Conservation (phyloP, 345 rosid species). For the Bruguiera parviflora region DNA sequence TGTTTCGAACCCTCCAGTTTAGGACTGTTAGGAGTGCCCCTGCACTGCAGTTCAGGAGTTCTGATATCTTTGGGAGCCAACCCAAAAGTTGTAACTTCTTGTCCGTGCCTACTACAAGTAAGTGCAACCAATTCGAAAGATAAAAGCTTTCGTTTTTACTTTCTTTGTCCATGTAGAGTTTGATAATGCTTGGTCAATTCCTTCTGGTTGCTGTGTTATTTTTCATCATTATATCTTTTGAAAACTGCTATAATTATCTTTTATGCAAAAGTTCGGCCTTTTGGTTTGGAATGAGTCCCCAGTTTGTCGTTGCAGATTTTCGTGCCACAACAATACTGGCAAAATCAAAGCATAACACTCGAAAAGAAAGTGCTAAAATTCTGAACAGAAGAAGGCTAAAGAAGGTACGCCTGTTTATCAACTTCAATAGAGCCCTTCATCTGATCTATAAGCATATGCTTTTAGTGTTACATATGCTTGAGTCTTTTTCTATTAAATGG, state of each 20-base stretch:
- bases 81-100: conserved; percentile 15
- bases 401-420: conserved; percentile 47
- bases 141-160: neutral
- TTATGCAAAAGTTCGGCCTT: neutral
- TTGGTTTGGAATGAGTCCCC: neutral
- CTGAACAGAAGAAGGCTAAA: conserved; percentile 56
- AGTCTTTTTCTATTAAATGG: too few relatives aligned
- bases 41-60: conserved; percentile 28
- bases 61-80: conserved; percentile 27
- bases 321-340: conserved; percentile 34
- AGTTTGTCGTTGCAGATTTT: conserved; percentile 22
- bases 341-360: conserved; percentile 47
- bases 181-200: neutral
- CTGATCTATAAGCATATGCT: neutral
- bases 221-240: neutral
- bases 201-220: neutral
- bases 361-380: conserved; percentile 64
- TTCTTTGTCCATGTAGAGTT: neutral
- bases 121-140: conserved; percentile 9
- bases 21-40: conserved; percentile 27
- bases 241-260: neutral
- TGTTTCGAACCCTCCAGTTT: neutral
- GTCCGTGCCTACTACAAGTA: conserved; percentile 23
- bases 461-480: too few relatives aligned
- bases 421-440: neutral